Percentiles rank a stretch among this genome's conserved stretches.
Evolutionary conservation across 495 filamentous ascomycete genomes (phyloP).

Genomic region (Penicillium herquei): DNA sequence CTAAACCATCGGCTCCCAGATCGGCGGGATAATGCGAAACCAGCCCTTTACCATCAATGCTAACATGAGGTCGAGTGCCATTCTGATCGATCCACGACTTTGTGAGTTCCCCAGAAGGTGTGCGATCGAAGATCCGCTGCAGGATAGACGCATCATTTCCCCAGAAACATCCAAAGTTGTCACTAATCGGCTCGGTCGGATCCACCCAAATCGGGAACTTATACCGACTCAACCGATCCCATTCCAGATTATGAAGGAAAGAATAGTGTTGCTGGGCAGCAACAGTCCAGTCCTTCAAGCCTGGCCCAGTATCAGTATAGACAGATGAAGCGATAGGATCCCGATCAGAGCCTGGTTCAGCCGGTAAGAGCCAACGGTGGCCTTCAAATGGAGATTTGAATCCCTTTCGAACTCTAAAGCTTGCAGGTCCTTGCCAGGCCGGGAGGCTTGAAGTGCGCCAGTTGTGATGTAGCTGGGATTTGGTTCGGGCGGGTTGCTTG

Average conservation of each 20-base stretch:
- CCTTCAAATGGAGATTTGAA: constrained; percentile 27
- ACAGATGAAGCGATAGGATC: constrained; percentile 33
- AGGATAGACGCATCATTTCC: constrained; percentile 35
- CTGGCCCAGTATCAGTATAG: constrained; percentile 32
- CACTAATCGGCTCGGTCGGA: constrained; percentile 40
- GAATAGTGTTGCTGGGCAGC: constrained; percentile 56
- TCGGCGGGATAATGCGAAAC: constrained; percentile 49
- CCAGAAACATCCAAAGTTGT: constrained; percentile 49
- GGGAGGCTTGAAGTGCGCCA: constrained; percentile 34
- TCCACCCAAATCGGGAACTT: constrained; percentile 53
- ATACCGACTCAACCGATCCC: constrained; percentile 41
- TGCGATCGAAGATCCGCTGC: constrained; percentile 12
- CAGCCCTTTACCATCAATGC: constrained; percentile 53
- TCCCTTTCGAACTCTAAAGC: constrained; percentile 22
- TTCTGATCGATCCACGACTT: constrained; percentile 4
- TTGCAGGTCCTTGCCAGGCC: constrained; percentile 27
- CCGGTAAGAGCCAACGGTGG: constrained; percentile 33
- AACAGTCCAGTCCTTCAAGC: constrained; percentile 46
- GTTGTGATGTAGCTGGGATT: constrained; percentile 15
- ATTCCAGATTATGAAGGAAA: constrained; percentile 51
- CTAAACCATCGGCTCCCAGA: constrained; percentile 35
- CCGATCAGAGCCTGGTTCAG: constrained; percentile 18
- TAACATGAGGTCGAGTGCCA: constrained; percentile 24
- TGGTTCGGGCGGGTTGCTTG: constrained; percentile 15
- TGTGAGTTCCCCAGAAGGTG: background rate